Percentiles rank a stretch among this genome's conserved stretches.
Conservation (phyloP, 2,329 filamentous ascomycete genomes). For the Phyllosticta citribraziliensis region DNA sequence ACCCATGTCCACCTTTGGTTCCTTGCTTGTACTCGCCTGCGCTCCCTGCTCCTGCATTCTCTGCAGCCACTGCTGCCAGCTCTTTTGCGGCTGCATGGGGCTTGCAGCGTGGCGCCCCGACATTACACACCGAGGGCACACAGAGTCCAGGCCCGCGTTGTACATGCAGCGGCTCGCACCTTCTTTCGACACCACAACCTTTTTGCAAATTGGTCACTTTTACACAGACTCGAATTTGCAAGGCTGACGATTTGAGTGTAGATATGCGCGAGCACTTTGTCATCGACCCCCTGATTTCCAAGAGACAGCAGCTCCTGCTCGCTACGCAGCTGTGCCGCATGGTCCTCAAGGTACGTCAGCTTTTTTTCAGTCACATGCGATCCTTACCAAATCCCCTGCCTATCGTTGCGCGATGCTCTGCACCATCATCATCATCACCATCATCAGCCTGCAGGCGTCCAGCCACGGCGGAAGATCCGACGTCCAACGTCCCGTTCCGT, state of each 20-base stretch:
- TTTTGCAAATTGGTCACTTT: background rate
- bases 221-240: conserved; percentile 2
- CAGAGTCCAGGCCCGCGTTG: conserved; percentile 7
- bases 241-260: conserved; percentile 19
- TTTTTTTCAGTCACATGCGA: conserved; percentile 2
- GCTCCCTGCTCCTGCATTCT: conserved; percentile 9
- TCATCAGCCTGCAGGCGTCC: background rate
- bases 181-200: conserved; percentile 6
- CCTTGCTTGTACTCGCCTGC: conserved; percentile 4
- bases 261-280: conserved; percentile 98
- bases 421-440: background rate
- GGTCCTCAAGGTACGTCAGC: conserved; percentile 68
- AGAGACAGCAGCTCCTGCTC: conserved; percentile 91
- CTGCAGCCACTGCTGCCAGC: conserved; percentile 9
- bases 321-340: conserved; percentile 96
- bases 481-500: background rate
- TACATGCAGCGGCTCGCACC: conserved; percentile 11
- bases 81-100: conserved; percentile 8
- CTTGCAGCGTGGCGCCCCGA: conserved; percentile 1
- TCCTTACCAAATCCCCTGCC: background rate
- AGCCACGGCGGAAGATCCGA: background rate
- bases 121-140: conserved; percentile 5
- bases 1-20: background rate
- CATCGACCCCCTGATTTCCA: conserved; percentile 95
- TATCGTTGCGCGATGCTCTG: background rate